Evolutionary conservation across 306 rosid genomes (phyloP).

Genomic region (Pyrus pyrifolia): DNA sequence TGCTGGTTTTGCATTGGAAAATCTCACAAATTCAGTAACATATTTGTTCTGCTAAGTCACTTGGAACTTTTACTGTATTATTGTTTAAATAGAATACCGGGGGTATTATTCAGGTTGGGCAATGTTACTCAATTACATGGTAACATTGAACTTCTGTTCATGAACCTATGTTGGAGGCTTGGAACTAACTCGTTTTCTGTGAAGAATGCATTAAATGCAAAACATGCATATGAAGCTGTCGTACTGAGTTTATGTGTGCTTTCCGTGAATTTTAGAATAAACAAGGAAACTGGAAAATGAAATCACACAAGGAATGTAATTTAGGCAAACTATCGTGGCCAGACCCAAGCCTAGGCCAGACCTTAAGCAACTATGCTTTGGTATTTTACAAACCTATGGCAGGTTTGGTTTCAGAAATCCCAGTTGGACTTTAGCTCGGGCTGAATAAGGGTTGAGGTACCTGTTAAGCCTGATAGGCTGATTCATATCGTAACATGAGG

Average conservation of each 20-base stretch:
- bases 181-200: not conserved
- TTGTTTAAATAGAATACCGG: not conserved
- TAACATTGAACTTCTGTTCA: not conserved
- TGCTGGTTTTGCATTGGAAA: slow-evolving; percentile 1
- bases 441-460: not conserved
- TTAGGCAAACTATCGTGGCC: not conserved
- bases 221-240: not conserved
- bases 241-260: not conserved
- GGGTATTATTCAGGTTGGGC: not conserved
- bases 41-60: not conserved
- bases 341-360: not conserved
- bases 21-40: not conserved
- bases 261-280: not conserved
- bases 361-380: not conserved
- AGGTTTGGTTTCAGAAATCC: not conserved
- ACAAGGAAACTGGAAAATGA: not conserved
- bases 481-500: not conserved
- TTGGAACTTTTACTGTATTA: not conserved
- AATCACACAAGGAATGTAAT: not conserved
- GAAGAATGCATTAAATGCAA: not conserved
- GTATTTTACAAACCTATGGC: not conserved
- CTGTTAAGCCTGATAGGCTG: not conserved
- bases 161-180: not conserved
- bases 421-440: not conserved
- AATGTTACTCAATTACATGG: not conserved